Base-by-base conservation (phyloP, 352 stramenopile species). In the Globisporangium iwayamae region DNA sequence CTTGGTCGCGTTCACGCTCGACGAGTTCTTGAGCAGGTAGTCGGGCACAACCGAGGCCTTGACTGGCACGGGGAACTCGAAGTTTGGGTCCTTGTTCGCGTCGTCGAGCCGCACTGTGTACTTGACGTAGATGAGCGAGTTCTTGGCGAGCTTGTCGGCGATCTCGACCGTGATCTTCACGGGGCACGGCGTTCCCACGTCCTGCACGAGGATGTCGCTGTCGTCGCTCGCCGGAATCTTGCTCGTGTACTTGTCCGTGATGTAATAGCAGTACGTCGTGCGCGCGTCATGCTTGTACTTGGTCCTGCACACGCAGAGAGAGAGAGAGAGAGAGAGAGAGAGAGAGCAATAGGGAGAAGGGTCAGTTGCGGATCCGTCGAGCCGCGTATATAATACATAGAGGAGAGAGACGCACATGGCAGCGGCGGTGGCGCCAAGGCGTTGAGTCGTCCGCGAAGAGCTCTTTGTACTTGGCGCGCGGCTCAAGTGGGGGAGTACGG, bases 231-330 rank as follows among this genome's bases (percentile, higher is more conserved):
- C 48, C 30, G 81, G 79, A 41, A 80, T 62, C 56, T 86, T 63
- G 56, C 69, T 63, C 38, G 76, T 81, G 67, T 89, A 89, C 63
- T 81, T 85, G 11, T 87, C 72, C 22, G 71, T 67, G 16, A 88
- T 72, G 70, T 88, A 90, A 69, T 90, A 93, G 71, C 84, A 93
- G 73, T 93, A 91, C 50, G 84, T 93, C 36, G 84, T 93, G 65
- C 69, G 84, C 50, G 67, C 75, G 71, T 93, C 84, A 65, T 91
- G 87, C 62, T 87, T 89, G 69, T 85, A 91, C 56, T 65, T 78
- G 65, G 71, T 67, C 70, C 70, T 83, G 60, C 6, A 10, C 30
- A 34, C 3, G 13, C n/a, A 28, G 1, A 28, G 25, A 28, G 25
- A 28, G 25, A 28, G 25, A 52, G 25, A 54, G 11, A 54, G 0